Evolutionary conservation across 2,329 filamentous ascomycete genomes (phyloP), one percentile per base, ranked within the genome.

Genomic region (Aspergillus novofumigatus): DNA sequence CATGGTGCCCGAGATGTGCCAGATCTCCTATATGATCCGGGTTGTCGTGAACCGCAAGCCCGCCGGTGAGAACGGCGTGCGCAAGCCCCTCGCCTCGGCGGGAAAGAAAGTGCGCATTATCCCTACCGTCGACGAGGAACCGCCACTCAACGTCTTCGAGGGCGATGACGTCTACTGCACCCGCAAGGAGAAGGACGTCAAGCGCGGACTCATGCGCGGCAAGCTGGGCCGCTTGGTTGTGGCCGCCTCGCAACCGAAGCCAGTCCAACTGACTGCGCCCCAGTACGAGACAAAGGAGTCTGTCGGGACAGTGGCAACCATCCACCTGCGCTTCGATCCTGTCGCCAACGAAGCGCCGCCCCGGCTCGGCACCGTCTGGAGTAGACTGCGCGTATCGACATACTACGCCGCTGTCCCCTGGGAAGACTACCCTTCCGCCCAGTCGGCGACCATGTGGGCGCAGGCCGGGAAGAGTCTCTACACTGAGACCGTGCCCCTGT

Each of bases 271-370:
- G 41, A 78, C 76, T 25, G 72, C 75, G 21, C 72, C 72, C 1
- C 68, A 69, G 49, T 70, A 73, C 35, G 64, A 74, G 42, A 56
- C 66, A 21, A 67, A 67, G 20, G 68, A 72, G 45, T 74, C 76
- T 2, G 77, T 83, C 48, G 80, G 80, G 23, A 86, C 83, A 0
- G 80, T 81, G 63, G 78, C 81, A 7, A 84, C 78, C 1, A 71
- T 87, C 1, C 74, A 81, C 54, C 72, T 87, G 11, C 82, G 85
- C 38, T 88, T 87, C 63, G 85, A 88, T 59, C 85, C 85, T 1
- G 64, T 70, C 4, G 78, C 81, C 4, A 75, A 79, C 42, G 74
- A 77, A 49, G 63, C 73, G 23, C 85, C 85, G 17, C 85, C 85
- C 2, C 74, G 72, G 38, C 76, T 88, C 2, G 75, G 78, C 48